phyloP scores from a whole-genome alignment of 768 basidiomycete species.

The Leccinum sublutescens region DNA sequence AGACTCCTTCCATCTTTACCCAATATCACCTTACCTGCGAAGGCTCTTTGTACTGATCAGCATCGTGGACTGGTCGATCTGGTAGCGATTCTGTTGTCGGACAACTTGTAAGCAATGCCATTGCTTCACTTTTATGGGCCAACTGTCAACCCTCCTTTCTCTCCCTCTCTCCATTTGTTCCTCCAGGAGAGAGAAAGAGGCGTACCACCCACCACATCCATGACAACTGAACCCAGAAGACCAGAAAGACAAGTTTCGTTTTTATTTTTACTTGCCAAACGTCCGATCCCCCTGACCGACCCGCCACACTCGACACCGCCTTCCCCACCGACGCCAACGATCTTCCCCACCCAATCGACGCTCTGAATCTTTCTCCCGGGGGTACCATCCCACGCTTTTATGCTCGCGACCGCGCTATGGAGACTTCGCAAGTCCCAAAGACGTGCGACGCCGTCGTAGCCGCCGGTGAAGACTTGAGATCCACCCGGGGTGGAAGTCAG shows the following conservation, averaged over 20 bases:
- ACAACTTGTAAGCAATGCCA: background rate
- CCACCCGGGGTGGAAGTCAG: conserved; percentile 4
- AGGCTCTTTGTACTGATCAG: no score
- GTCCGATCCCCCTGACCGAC: conserved; percentile 35
- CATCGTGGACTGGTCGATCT: no score
- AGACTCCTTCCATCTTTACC: no score
- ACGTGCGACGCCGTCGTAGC: conserved; percentile 74
- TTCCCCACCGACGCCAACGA: conserved; percentile 62
- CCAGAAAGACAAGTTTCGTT: background rate
- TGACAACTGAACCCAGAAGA: background rate
- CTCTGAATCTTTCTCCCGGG: conserved; percentile 51
- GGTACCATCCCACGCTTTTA: conserved; percentile 55
- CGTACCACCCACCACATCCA: background rate
- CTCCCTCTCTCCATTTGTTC: no score
- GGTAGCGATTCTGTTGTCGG: no score
- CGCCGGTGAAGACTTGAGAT: conserved; percentile 67
- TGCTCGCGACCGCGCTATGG: conserved; percentile 60
- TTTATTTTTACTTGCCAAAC: background rate
- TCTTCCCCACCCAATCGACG: conserved; percentile 55
- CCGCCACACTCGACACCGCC: conserved; percentile 67
- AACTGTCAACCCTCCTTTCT: background rate
- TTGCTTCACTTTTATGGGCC: background rate
- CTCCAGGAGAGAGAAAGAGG: background rate
- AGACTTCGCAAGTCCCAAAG: conserved; percentile 78
- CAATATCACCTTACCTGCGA: no score